Conservation (phyloP, 2,329 filamentous ascomycete species). For the Colletotrichum coccodes region DNA sequence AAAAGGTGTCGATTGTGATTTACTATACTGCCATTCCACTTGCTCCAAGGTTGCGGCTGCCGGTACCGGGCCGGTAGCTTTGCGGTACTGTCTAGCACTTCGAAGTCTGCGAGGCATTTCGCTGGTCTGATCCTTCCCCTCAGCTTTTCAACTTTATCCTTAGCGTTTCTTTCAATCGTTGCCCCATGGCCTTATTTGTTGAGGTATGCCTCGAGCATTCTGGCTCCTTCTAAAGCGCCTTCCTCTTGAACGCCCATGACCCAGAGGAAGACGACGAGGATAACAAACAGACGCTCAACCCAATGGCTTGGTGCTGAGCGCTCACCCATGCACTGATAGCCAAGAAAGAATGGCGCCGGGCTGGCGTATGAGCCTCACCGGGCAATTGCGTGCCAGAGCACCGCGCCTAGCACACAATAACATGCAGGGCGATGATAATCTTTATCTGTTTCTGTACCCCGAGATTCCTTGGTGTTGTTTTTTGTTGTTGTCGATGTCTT, state of each 20-base stretch:
- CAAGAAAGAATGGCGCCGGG: constrained; percentile 1
- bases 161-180: neutral
- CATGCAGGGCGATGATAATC: neutral
- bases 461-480: neutral
- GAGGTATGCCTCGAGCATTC: neutral
- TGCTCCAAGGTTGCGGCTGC: neutral
- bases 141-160: constrained; percentile 18
- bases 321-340: constrained; percentile 21
- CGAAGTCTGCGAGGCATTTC: neutral
- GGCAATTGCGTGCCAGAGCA: constrained; percentile 12
- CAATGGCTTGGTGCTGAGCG: constrained; percentile 18
- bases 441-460: neutral
- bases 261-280: neutral
- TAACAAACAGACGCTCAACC: neutral
- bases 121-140: neutral
- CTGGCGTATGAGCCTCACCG: constrained; percentile 10
- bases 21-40: neutral
- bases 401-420: neutral
- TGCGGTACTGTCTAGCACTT: constrained; percentile 3
- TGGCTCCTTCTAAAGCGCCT: neutral
- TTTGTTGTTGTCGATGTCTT: neutral
- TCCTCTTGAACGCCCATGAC: neutral
- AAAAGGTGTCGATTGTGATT: neutral
- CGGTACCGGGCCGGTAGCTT: neutral
- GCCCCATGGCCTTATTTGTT: neutral